A percentile compares a stretch with the other conserved stretches of the same genome.
phyloP scores from a whole-genome alignment of 129 eudicot species.

The Deinandra increscens region DNA sequence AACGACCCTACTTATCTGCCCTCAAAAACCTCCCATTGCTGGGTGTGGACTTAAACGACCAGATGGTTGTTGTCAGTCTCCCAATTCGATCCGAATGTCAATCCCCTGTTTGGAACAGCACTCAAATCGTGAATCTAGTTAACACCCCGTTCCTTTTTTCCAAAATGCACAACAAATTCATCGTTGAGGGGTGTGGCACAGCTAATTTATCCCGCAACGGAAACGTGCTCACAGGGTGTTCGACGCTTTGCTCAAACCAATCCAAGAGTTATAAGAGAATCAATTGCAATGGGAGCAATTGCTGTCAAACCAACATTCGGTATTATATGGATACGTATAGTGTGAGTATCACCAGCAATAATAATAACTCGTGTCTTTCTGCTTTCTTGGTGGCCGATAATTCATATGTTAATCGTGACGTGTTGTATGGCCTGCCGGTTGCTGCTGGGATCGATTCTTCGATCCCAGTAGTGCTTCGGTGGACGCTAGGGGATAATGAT shows the following conservation, averaged over 20 bases:
- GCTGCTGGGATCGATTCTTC: neutral
- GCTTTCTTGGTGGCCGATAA: slow-evolving; percentile 27
- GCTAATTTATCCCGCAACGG: slow-evolving; percentile 1
- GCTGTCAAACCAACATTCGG: slow-evolving; percentile 30
- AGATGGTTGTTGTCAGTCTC: slow-evolving; percentile 23
- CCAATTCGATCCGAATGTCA: slow-evolving; percentile 22
- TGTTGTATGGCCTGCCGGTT: neutral
- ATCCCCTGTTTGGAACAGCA: slow-evolving; percentile 3
- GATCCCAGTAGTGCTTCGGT: slow-evolving; percentile 15
- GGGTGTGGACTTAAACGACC: slow-evolving; percentile 9
- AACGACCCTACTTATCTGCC: slow-evolving; percentile 23
- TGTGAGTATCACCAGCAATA: neutral
- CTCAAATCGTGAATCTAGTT: neutral
- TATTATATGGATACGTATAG: slow-evolving; percentile 14
- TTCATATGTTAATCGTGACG: neutral
- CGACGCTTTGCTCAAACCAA: slow-evolving; percentile 24
- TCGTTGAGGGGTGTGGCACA: slow-evolving; percentile 23
- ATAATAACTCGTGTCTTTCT: slow-evolving; percentile 2
- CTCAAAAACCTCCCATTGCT: slow-evolving; percentile 14
- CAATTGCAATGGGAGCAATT: slow-evolving; percentile 23
- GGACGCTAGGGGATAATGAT: slow-evolving; percentile 23
- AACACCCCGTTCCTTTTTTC: slow-evolving; percentile 32
- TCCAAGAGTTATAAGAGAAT: neutral
- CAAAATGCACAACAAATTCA: slow-evolving; percentile 23
- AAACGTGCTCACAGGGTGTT: slow-evolving; percentile 27